Evolutionary conservation across 179 eudicot genomes (phyloP).

Genomic region (Spergularia azorica): DNA sequence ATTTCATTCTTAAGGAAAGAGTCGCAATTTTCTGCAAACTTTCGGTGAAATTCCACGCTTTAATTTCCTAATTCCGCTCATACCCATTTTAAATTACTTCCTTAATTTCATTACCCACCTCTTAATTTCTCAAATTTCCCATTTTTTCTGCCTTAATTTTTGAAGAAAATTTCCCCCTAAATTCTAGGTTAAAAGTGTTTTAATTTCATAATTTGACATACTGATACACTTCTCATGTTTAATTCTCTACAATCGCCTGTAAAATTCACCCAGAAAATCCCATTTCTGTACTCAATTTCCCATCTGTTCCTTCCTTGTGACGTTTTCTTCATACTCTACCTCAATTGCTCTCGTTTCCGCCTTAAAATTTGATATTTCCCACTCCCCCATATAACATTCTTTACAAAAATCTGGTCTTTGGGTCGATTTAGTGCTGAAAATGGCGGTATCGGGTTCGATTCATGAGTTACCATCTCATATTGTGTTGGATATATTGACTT

Average conservation of each 20-base stretch:
- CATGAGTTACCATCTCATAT: constrained; percentile 82
- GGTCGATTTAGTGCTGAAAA: constrained; percentile 19
- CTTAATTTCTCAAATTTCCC: constrained; percentile 3
- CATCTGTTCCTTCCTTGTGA: constrained; percentile 44
- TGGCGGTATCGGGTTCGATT: constrained; percentile 49
- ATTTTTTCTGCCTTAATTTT: not conserved
- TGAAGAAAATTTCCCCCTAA: not conserved
- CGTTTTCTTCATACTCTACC: constrained; percentile 42
- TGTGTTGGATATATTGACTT: constrained; percentile 72
- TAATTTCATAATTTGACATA: constrained; percentile 20
- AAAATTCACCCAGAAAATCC: constrained; percentile 37
- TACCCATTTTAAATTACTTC: not conserved
- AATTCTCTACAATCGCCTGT: constrained; percentile 34
- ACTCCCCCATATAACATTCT: too few species aligned
- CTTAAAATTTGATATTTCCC: constrained; percentile 49
- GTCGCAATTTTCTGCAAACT: constrained; percentile 10
- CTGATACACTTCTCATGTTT: constrained; percentile 55
- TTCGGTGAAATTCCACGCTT: not conserved
- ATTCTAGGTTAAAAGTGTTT: constrained; percentile 2
- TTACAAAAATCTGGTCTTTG: not conserved
- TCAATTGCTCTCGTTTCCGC: constrained; percentile 63
- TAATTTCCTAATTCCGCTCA: constrained; percentile 9
- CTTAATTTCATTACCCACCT: constrained; percentile 2
- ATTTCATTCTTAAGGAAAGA: not conserved
- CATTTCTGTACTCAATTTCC: constrained; percentile 51